Evolutionary conservation across 805 yeast species (phyloP).

Genomic region (Ogataea pignaliae): DNA sequence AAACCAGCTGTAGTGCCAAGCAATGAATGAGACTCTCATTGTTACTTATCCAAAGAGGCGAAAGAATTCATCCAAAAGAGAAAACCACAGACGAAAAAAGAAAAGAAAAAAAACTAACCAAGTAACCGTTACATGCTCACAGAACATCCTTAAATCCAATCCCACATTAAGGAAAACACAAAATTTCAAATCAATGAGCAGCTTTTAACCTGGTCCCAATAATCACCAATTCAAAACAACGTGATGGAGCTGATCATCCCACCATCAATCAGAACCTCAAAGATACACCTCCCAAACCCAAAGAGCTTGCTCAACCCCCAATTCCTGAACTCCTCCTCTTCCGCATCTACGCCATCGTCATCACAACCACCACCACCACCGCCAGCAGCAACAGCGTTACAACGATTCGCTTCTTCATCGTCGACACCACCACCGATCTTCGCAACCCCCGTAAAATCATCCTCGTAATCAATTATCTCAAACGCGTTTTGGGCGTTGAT

Average conservation of each 20-base stretch:
- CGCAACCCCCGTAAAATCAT: slow-evolving; percentile 8
- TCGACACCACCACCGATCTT: no score
- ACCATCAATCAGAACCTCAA: slow-evolving; percentile 30
- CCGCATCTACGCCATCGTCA: slow-evolving; percentile 3
- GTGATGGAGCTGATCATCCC: slow-evolving; percentile 27
- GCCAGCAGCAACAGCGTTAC: not conserved
- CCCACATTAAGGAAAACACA: no score
- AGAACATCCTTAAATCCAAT: no score
- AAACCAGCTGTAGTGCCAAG: no score
- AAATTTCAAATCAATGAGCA: no score
- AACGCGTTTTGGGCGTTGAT: slow-evolving; percentile 18
- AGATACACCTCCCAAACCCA: slow-evolving; percentile 21
- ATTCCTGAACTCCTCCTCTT: slow-evolving; percentile 21
- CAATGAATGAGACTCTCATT: no score
- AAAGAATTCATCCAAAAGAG: no score
- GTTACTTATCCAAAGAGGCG: no score
- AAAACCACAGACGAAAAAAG: no score
- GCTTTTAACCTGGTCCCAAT: no score
- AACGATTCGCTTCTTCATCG: slow-evolving; percentile 2
- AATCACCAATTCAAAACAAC: slow-evolving; percentile 10
- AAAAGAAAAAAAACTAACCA: no score
- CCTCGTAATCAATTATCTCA: slow-evolving; percentile 28
- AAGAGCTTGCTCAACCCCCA: slow-evolving; percentile 33
- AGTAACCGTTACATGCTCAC: no score
- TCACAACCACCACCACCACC: not conserved